Evolutionary conservation across 2,329 filamentous ascomycete species (phyloP), one percentile per base, ranked within the genome.

Genomic region (Trichophyton benhamiae): DNA sequence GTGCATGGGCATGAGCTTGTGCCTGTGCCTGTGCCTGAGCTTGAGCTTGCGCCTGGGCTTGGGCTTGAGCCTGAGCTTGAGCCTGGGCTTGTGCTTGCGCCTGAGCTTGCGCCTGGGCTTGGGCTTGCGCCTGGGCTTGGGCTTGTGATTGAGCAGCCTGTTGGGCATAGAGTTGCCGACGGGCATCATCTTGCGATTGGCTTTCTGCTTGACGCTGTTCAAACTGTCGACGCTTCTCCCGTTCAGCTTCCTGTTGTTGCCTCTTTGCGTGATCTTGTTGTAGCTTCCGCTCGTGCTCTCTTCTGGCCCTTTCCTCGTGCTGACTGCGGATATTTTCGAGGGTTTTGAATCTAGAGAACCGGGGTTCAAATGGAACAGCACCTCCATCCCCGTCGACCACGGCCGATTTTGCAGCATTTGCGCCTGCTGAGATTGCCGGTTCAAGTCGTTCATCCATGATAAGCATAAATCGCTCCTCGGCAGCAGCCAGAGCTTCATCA

Each of bases 391-490:
- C 86, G 70, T 95, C 91, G 20, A 82, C 84, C 63, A 88, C 87
- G n/a, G 83, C 79, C 60, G 85, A 82, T 38, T 82, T 81, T 11
- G 79, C 75, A 2, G 80, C 80, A 62, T 82, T 80, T 63, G 84
- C 81, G 6, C 81, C 81, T 46, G 72, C 73, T 3, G 82, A 80
- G 13, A 79, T 78, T 46, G 79, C 82, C 1, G 87, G 80, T 11
- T 84, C 82, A 63, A 91, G 81, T 4, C 90, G 83, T 68, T 96
- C 92, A 69, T 99, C 94, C 75, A 91, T 84, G 22, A 89, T 86
- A 58, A 97, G 85, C 90, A 99, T 94, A 67, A 90, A 95, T 55
- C 90, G 84, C 74, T 99, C 91, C 65, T 90, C 86, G 63, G 91
- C 89, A 22, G 91, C 92, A 0, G 91, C 90, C 63, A 90, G 81